Evolutionary conservation across 2,329 filamentous ascomycete species (phyloP).

Genomic region (Beauveria asiatica): DNA sequence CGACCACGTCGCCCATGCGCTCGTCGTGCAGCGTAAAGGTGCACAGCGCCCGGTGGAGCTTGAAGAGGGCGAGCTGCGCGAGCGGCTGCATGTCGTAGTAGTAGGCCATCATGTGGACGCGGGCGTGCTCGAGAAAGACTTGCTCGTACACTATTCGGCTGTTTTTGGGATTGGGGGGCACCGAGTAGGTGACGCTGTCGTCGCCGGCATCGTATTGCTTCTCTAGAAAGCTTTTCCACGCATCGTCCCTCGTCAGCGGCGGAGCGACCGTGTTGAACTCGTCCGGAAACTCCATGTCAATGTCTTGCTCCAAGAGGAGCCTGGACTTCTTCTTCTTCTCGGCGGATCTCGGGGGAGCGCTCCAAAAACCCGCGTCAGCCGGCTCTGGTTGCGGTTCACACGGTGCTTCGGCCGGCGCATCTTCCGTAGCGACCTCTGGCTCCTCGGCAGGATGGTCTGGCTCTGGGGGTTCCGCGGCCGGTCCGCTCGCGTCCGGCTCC

Average conservation of each 20-base stretch:
- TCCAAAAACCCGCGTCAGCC: not conserved
- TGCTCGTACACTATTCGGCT: not conserved
- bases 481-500: too few species aligned
- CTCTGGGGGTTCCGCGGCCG: too few species aligned
- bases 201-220: not conserved
- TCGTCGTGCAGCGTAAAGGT: not conserved
- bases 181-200: too few species aligned
- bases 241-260: not conserved
- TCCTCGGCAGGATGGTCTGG: too few species aligned
- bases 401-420: not conserved
- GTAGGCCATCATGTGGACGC: not conserved
- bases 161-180: not conserved
- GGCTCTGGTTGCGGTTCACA: not conserved
- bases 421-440: too few species aligned
- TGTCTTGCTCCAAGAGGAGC: too few species aligned
- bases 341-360: too few species aligned
- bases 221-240: not conserved
- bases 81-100: not conserved
- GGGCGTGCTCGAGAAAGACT: not conserved
- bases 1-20: not conserved
- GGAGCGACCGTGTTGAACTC: not conserved
- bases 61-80: not conserved
- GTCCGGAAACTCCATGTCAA: too few species aligned
- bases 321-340: not conserved
- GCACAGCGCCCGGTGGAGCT: not conserved